A percentile compares a stretch with the other conserved stretches of the same genome.
Evolutionary conservation across 345 rosid genomes (phyloP).

Genomic region (Citrus medica): DNA sequence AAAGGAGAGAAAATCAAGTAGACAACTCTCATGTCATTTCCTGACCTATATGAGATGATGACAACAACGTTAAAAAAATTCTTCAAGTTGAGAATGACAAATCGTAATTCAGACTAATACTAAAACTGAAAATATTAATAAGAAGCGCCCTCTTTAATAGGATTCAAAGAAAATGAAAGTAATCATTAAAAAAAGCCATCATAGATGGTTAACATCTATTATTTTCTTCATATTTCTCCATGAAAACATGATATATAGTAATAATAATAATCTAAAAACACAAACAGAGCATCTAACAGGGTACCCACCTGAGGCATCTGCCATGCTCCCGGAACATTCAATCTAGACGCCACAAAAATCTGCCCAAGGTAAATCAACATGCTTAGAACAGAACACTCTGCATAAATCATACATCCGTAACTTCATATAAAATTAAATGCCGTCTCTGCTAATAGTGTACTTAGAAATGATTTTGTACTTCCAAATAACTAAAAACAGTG

Average conservation of each 20-base stretch:
- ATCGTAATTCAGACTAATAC: not conserved
- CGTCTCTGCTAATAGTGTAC: not conserved
- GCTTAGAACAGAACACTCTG: not conserved
- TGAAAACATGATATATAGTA: not conserved
- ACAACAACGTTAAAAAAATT: not conserved
- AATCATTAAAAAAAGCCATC: not conserved
- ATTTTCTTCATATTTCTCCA: not conserved
- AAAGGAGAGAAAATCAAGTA: not conserved
- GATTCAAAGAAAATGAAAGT: not conserved
- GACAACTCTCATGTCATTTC: not conserved
- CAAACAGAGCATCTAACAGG: conserved; percentile 1
- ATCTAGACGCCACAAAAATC: conserved; percentile 94
- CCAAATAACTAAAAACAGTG: not conserved
- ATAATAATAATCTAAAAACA: not conserved
- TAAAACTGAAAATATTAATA: not conserved
- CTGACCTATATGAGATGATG: not conserved
- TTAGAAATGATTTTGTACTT: no score
- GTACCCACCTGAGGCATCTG: conserved; percentile 96
- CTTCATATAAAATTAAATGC: not conserved
- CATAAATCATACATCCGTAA: not conserved
- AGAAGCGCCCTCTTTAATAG: not conserved
- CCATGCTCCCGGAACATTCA: conserved; percentile 99
- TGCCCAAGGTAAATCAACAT: conserved; percentile 25
- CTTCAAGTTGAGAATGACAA: not conserved
- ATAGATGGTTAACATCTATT: not conserved